phyloP scores from a whole-genome alignment of 441 rosid genomes.

The Populus hybrid region DNA sequence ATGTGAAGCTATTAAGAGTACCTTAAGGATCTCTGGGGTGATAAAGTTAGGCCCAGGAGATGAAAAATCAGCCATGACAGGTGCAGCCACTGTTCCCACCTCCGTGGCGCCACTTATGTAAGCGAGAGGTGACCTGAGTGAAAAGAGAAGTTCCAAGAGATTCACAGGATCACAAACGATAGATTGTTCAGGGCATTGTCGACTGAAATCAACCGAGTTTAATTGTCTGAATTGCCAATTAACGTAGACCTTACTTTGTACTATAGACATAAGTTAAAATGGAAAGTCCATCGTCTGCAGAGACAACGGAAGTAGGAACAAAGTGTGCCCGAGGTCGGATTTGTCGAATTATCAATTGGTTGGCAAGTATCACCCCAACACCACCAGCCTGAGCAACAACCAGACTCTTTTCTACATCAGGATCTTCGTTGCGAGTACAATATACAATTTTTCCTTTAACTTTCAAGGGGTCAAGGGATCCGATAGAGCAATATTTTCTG shows the following conservation, averaged over 20 bases:
- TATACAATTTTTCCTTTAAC: conserved; percentile 55
- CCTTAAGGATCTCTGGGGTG: conserved; percentile 9
- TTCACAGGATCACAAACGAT: not conserved
- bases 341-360: conserved; percentile 32
- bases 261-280: not conserved
- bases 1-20: not conserved
- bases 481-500: conserved; percentile 33
- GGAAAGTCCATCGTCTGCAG: not conserved
- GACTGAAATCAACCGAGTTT: not conserved
- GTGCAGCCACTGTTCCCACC: not conserved
- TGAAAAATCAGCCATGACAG: conserved; percentile 32
- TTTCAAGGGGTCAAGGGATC: conserved; percentile 47
- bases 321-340: conserved; percentile 48
- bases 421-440: conserved; percentile 48
- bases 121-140: not conserved
- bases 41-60: too few species aligned
- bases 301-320: conserved; percentile 42
- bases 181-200: too few species aligned
- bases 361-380: conserved; percentile 54
- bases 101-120: not conserved
- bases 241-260: not conserved
- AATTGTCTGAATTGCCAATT: not conserved
- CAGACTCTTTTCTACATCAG: conserved; percentile 41
- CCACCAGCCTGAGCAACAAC: conserved; percentile 53
- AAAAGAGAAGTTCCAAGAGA: not conserved